Conservation (phyloP, 2,329 filamentous ascomycete species). For the Neurospora crassa region DNA sequence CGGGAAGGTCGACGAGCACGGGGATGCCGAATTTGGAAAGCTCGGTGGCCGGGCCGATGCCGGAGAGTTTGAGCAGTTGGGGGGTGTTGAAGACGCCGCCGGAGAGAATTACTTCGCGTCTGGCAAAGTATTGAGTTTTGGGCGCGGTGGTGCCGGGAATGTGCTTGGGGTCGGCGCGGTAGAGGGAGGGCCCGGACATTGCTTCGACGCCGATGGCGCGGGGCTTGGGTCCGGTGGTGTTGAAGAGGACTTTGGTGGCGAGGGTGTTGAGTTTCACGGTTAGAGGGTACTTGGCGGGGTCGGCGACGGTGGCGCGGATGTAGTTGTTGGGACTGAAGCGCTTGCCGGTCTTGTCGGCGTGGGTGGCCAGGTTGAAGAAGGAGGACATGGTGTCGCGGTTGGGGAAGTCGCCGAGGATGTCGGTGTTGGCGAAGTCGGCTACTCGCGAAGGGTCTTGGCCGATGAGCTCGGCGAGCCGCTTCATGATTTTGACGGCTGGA, state of each 20-base stretch:
- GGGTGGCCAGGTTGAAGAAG: slow-evolving; percentile 22
- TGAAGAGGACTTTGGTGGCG: slow-evolving; percentile 29
- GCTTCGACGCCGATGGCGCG: slow-evolving; percentile 33
- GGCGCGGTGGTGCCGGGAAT: slow-evolving; percentile 16
- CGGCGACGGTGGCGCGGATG: slow-evolving; percentile 21
- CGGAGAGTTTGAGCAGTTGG: slow-evolving; percentile 30
- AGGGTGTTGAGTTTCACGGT: slow-evolving; percentile 27
- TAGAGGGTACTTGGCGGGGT: slow-evolving; percentile 34
- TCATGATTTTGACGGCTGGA: slow-evolving; percentile 14
- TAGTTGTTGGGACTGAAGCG: slow-evolving; percentile 36
- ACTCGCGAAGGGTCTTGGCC: slow-evolving; percentile 22
- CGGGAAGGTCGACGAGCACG: slow-evolving; percentile 44
- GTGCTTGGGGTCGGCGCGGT: slow-evolving; percentile 32
- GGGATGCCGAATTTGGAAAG: slow-evolving; percentile 34
- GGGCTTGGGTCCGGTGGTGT: slow-evolving; percentile 14
- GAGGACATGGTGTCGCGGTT: slow-evolving; percentile 21
- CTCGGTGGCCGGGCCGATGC: slow-evolving; percentile 29
- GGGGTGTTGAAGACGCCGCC: slow-evolving; percentile 30
- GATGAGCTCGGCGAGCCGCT: slow-evolving; percentile 17
- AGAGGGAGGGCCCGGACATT: slow-evolving; percentile 28
- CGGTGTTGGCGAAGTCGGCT: slow-evolving; percentile 20
- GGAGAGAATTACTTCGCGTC: slow-evolving; percentile 36
- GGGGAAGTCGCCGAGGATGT: slow-evolving; percentile 17
- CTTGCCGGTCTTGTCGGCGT: slow-evolving; percentile 18
- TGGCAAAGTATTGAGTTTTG: slow-evolving; percentile 21